Percentiles rank a stretch among this genome's conserved stretches.
phyloP scores from a whole-genome alignment of 1,284 basidiomycete species.

The Leucoagaricus sp. region DNA sequence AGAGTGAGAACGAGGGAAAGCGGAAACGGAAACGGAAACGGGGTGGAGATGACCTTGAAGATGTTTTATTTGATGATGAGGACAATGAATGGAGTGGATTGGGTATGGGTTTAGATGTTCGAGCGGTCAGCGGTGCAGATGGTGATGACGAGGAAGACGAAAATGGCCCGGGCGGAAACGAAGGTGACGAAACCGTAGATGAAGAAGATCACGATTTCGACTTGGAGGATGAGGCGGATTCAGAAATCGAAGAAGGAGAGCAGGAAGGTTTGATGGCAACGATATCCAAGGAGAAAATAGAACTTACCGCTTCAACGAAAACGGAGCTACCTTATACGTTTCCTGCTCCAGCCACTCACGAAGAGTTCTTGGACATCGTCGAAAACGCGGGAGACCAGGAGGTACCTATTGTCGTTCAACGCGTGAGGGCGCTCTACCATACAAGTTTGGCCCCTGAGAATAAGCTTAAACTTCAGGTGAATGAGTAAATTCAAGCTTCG shows the following conservation, averaged over 20 bases:
- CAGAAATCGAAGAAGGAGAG: constrained; percentile 40
- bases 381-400: constrained; percentile 71
- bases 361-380: constrained; percentile 86
- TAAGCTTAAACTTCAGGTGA: constrained; percentile 87
- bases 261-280: constrained; percentile 40
- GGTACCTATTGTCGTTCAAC: constrained; percentile 83
- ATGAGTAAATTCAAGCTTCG: constrained; percentile 16
- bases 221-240: constrained; percentile 38
- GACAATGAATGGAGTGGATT: constrained; percentile 44
- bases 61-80: constrained; percentile 84
- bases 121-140: constrained; percentile 79
- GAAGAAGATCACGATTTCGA: constrained; percentile 43
- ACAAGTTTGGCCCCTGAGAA: constrained; percentile 90
- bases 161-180: constrained; percentile 56
- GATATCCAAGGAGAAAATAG: constrained; percentile 29
- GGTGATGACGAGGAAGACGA: constrained; percentile 76
- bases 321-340: constrained; percentile 91
- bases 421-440: constrained; percentile 91
- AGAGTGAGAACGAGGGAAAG: constrained; percentile 58
- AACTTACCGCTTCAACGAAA: constrained; percentile 23
- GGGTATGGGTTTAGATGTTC: constrained; percentile 54
- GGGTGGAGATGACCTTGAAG: constrained; percentile 88
- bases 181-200: too few species aligned
- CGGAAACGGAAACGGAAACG: constrained; percentile 49
- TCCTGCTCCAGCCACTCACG: constrained; percentile 83